Conservation (phyloP, 257 asterid genomes). For the Solanum rostratum region DNA sequence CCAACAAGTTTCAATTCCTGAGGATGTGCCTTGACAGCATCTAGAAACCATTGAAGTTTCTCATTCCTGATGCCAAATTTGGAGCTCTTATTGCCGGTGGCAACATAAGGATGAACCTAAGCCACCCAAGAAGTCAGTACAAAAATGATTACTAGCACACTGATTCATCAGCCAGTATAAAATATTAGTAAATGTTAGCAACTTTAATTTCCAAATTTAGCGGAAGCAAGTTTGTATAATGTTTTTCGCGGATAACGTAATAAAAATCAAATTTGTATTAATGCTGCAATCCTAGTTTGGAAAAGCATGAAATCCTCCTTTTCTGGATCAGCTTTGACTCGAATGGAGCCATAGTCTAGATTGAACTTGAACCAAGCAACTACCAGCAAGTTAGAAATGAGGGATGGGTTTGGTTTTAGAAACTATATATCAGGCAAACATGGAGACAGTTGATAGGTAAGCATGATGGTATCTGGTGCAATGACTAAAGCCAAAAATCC, state of each 20-base stretch:
- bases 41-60: conserved; percentile 93
- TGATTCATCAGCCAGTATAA: neutral
- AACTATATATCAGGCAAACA: neutral
- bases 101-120: conserved; percentile 97
- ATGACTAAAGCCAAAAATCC: neutral
- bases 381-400: neutral
- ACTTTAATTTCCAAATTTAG: neutral
- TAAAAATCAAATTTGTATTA: neutral
- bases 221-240: neutral
- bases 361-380: neutral
- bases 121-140: conserved; percentile 1
- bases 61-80: conserved; percentile 94
- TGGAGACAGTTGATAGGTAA: neutral
- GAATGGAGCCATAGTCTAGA: neutral
- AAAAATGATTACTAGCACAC: neutral
- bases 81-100: conserved; percentile 93
- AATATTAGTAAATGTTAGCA: neutral
- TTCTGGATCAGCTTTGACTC: neutral
- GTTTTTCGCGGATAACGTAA: too few relatives aligned
- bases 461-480: neutral
- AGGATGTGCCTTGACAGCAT: conserved; percentile 86
- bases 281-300: neutral
- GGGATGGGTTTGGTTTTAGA: neutral
- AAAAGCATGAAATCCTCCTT: neutral
- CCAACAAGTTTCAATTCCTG: conserved; percentile 87